Base-by-base conservation (phyloP, 176 grass and related monocot genomes). In the Bothriochloa decipiens region DNA sequence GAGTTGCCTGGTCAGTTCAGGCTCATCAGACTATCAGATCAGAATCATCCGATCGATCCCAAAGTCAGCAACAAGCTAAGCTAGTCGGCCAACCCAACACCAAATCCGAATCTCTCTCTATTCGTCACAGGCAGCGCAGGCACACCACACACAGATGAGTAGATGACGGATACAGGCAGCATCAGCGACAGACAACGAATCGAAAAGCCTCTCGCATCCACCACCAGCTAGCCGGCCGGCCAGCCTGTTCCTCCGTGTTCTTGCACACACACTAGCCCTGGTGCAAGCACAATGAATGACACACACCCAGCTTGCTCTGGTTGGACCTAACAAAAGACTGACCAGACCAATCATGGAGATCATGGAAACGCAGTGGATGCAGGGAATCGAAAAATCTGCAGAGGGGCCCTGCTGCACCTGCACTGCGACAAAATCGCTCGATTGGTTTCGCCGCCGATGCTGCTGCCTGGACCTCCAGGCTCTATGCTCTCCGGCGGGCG, bases 381-480 rank as follows among this genome's bases (percentile, higher is more conserved):
- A 8, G 22, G 55, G 11, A 58, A 58, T 58, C 20, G 8, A n/a
- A 7, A 23, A 57, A 57, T 6, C 16, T 57, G 49, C 52, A 55
- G 17, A 18, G 14, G 49, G 14, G 4, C 46, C 49, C 16, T 52
- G 49, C 49, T 52, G 49, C 49, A 55, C 7, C 53, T 57, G 20
- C 53, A n/a, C 18, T 57, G 18, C 53, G 18, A 20, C 2, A n/a
- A 57, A 49, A 50, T 50, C 47, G 20, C 25, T 60, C 39, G 49
- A 41, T 32, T 23, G 75, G 57, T 84, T 83, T 78, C 22, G 67
- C 25, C 32, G 75, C 46, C 57, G 72, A 53, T 65, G 70, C 65
- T 60, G 29, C 80, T 68, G 0, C 68, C 72, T 68, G 2, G 52
- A 75, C 60, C 74, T 90, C 84, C 80, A 67, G 80, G 80, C 75